phyloP scores from a whole-genome alignment of 192 early-diverging fungal genomes.

The Entomortierella beljakovae region DNA sequence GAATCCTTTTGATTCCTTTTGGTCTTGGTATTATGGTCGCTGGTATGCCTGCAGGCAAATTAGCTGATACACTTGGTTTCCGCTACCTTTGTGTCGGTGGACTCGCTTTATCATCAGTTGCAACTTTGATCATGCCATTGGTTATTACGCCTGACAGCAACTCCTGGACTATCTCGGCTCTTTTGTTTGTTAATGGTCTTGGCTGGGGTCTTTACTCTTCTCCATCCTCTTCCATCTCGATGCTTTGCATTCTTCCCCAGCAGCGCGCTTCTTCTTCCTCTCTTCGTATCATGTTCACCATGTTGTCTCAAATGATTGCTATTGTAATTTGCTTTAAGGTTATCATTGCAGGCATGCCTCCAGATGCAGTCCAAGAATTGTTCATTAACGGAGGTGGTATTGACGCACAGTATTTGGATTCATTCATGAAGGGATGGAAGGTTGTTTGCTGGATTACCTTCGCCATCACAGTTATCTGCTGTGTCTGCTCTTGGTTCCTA shows the following conservation, averaged over 20 bases:
- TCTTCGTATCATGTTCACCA: conserved; percentile 53
- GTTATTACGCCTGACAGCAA: conserved; percentile 49
- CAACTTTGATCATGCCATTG: conserved; percentile 47
- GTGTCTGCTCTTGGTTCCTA: conserved; percentile 26
- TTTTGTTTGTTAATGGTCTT: conserved; percentile 42
- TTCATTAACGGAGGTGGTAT: conserved; percentile 51
- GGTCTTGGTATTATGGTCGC: conserved; percentile 51
- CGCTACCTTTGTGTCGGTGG: conserved; percentile 42
- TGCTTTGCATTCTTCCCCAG: conserved; percentile 49
- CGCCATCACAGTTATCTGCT: conserved; percentile 42
- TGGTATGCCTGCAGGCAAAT: conserved; percentile 40
- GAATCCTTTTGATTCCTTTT: conserved; percentile 46
- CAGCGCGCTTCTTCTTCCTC: conserved; percentile 49
- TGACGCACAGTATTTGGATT: conserved; percentile 27
- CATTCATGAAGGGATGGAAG: conserved; percentile 48
- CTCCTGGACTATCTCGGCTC: conserved; percentile 41
- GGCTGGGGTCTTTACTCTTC: conserved; percentile 55
- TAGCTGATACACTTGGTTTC: conserved; percentile 45
- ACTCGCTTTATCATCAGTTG: conserved; percentile 28
- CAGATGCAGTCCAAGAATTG: conserved; percentile 40
- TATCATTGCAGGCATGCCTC: conserved; percentile 47
- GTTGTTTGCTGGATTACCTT: conserved; percentile 48
- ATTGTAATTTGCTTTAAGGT: conserved; percentile 54
- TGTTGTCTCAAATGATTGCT: conserved; percentile 53
- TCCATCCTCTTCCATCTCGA: conserved; percentile 44